A percentile compares a stretch with the other conserved stretches of the same genome.
These are phyloP conservation scores for Hansenula lynferdii DNA, from an alignment of 1,139 yeast species.

Conservation along the genomic window DNA sequence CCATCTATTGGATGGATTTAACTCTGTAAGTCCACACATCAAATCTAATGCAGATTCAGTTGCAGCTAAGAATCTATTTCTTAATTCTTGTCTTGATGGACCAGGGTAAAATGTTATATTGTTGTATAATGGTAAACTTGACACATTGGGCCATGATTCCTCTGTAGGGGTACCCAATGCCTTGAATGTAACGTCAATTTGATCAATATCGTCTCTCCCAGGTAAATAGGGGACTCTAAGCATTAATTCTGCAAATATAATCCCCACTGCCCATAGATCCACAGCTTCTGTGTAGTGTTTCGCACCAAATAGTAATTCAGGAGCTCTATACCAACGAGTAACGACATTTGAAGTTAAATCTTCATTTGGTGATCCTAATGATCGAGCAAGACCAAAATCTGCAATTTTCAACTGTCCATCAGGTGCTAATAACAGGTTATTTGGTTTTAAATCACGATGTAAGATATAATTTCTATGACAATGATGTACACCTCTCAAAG, in stretches of 20 bases:
- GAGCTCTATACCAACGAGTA: constrained; percentile 96
- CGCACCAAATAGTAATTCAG: constrained; percentile 87
- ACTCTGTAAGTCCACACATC: constrained; percentile 64
- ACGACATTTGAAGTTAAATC: constrained; percentile 86
- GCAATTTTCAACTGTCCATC: constrained; percentile 87
- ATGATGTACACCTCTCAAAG: constrained; percentile 89
- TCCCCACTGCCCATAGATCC: constrained; percentile 93
- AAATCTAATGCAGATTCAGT: constrained; percentile 80
- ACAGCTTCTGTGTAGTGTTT: constrained; percentile 83
- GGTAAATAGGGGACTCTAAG: constrained; percentile 91
- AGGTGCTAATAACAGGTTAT: constrained; percentile 77
- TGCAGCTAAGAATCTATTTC: constrained; percentile 88
- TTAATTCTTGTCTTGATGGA: constrained; percentile 76
- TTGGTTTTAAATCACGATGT: constrained; percentile 87
- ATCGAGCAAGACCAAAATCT: constrained; percentile 94
- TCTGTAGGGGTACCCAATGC: constrained; percentile 97
- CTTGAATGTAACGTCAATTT: constrained; percentile 82
- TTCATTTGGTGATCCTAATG: constrained; percentile 74
- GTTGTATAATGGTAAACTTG: constrained; percentile 71
- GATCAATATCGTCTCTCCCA: constrained; percentile 87
- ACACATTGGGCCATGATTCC: constrained; percentile 86
- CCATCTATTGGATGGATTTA: constrained; percentile 77
- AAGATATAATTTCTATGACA: constrained; percentile 88
- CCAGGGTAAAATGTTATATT: constrained; percentile 72
- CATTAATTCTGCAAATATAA: constrained; percentile 96